phyloP scores from a whole-genome alignment of 2,329 filamentous ascomycete genomes.

The Tolypocladium tropicale region DNA sequence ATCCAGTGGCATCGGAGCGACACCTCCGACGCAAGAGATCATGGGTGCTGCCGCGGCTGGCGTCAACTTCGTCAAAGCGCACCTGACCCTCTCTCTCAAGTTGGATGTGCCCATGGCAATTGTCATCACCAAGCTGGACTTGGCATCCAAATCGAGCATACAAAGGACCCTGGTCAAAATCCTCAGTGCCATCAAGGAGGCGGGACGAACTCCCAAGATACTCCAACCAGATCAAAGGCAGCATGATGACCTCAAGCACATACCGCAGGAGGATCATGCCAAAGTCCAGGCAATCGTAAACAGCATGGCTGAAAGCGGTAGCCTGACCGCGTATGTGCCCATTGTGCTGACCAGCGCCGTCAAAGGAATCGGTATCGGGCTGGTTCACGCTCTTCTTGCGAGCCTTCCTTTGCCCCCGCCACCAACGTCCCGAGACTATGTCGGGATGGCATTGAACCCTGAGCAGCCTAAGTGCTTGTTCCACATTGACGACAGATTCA shows the following conservation, averaged over 20 bases:
- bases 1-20: constrained; percentile 23
- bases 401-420: constrained; percentile 58
- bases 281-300: constrained; percentile 49
- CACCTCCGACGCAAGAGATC: constrained; percentile 39
- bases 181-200: constrained; percentile 66
- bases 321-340: constrained; percentile 52
- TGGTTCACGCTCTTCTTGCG: constrained; percentile 72
- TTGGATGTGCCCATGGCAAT: constrained; percentile 69
- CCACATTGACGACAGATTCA: constrained; percentile 86
- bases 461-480: constrained; percentile 60
- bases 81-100: constrained; percentile 77
- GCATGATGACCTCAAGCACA: constrained; percentile 40
- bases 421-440: constrained; percentile 42
- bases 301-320: constrained; percentile 32
- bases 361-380: constrained; percentile 70
- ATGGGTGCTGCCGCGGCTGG: constrained; percentile 41
- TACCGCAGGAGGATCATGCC: constrained; percentile 44
- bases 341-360: constrained; percentile 83
- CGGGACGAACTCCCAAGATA: constrained; percentile 64
- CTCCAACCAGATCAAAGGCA: constrained; percentile 46
- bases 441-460: constrained; percentile 45
- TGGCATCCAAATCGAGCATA: constrained; percentile 65
- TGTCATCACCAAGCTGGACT: constrained; percentile 82
- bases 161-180: constrained; percentile 62
- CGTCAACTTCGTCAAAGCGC: constrained; percentile 64